These are phyloP conservation scores for Phylloporus arenicola DNA, from an alignment of 768 basidiomycete species.

Conservation along the genomic window DNA sequence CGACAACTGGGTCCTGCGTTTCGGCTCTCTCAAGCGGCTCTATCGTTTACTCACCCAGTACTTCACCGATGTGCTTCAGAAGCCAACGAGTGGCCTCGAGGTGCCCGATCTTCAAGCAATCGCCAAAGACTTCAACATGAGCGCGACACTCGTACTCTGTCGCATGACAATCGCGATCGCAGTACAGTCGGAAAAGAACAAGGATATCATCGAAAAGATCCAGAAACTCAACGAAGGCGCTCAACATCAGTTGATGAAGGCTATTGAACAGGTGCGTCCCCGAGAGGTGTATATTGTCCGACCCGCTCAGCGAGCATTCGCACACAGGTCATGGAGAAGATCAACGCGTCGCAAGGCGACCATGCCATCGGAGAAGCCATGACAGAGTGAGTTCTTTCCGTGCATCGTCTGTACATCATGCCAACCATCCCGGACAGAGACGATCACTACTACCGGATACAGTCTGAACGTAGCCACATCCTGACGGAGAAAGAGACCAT, in stretches of 20 bases:
- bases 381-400: conserved; percentile 65
- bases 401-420: conserved; percentile 3
- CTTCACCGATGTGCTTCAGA: conserved; percentile 77
- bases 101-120: conserved; percentile 86
- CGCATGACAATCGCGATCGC: conserved; percentile 79
- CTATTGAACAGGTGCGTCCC: conserved; percentile 77
- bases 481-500: conserved; percentile 82
- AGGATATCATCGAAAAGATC: conserved; percentile 85
- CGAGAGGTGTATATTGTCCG: background rate
- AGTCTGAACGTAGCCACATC: conserved; percentile 72
- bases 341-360: too few relatives aligned
- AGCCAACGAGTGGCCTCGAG: conserved; percentile 69
- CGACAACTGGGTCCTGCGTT: conserved; percentile 88
- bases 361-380: conserved; percentile 53
- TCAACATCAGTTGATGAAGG: conserved; percentile 88
- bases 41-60: conserved; percentile 89
- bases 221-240: conserved; percentile 76
- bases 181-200: conserved; percentile 85
- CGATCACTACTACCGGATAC: conserved; percentile 84
- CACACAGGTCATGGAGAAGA: conserved; percentile 69
- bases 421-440: conserved; percentile 45
- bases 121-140: conserved; percentile 66
- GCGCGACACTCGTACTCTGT: conserved; percentile 69
- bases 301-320: conserved; percentile 1
- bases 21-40: conserved; percentile 75